A percentile compares a stretch with the other conserved stretches of the same genome.
Evolutionary conservation across 208 protist genomes (phyloP).

Genomic region (Naegleria gruberi): DNA sequence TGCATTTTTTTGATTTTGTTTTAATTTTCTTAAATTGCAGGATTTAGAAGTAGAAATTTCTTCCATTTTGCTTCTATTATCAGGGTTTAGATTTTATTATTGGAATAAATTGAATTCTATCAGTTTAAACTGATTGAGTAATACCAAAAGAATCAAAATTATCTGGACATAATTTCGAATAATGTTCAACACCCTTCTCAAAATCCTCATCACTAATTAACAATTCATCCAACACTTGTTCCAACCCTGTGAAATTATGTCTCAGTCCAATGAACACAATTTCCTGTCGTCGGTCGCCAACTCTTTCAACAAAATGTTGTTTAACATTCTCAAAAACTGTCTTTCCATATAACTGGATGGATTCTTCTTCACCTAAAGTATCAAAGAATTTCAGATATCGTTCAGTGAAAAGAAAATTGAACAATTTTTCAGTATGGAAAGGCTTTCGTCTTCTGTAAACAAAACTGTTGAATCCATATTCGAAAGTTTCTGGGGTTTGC

Average conservation of each 20-base stretch:
- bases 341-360: conserved; percentile 8
- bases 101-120: too few species aligned
- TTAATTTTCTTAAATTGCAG: too few species aligned
- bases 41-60: too few species aligned
- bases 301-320: conserved; percentile 19
- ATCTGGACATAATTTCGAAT: conserved; percentile 24
- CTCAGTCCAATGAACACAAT: conserved; percentile 53
- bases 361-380: conserved; percentile 33
- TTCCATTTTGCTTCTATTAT: too few species aligned
- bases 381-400: conserved; percentile 33
- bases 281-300: conserved; percentile 50
- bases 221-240: conserved; percentile 33
- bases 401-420: conserved; percentile 8
- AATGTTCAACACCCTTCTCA: conserved; percentile 31
- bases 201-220: conserved; percentile 33
- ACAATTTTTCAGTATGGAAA: conserved; percentile 51
- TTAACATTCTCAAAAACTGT: conserved; percentile 11
- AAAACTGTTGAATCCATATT: conserved; percentile 59
- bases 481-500: conserved; percentile 48
- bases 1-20: too few species aligned
- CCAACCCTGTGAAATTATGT: conserved; percentile 37
- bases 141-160: conserved; percentile 6
- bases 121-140: too few species aligned
- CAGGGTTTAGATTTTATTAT: too few species aligned
- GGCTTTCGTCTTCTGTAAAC: conserved; percentile 44